Percentiles rank a stretch among this genome's conserved stretches.
phyloP scores from a whole-genome alignment of 2,329 filamentous ascomycete genomes.

The Fusarium goolgardi region DNA sequence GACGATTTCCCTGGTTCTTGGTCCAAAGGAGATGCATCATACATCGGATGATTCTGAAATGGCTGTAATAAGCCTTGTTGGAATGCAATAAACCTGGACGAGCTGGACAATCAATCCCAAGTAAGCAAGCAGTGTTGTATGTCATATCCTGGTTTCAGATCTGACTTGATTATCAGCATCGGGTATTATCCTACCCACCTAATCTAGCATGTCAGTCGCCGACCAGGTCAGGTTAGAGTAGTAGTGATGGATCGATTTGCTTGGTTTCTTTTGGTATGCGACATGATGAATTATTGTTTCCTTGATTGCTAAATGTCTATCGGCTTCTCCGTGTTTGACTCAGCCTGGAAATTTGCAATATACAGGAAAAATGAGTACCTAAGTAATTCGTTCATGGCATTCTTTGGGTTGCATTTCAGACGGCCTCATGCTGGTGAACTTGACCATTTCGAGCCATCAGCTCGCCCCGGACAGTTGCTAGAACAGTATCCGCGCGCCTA shows the following conservation, averaged over 20 bases:
- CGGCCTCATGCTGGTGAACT: slow-evolving; percentile 36
- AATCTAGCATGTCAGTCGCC: slow-evolving; percentile 17
- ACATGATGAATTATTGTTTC: slow-evolving; percentile 14
- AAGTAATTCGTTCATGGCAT: slow-evolving; percentile 11
- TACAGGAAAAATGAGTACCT: not conserved
- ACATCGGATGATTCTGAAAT: slow-evolving; percentile 4
- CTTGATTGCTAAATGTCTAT: slow-evolving; percentile 19
- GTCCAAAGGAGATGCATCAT: not conserved
- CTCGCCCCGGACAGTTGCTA: slow-evolving; percentile 44
- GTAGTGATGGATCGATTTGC: no score
- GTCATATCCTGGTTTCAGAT: not conserved
- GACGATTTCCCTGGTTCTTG: slow-evolving; percentile 10
- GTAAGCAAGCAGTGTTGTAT: slow-evolving; percentile 15
- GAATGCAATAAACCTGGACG: slow-evolving; percentile 33
- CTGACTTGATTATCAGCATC: slow-evolving; percentile 3
- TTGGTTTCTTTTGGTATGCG: not conserved
- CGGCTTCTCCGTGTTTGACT: slow-evolving; percentile 39
- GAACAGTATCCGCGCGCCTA: slow-evolving; percentile 46
- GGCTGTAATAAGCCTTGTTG: slow-evolving; percentile 18
- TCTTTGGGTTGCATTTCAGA: slow-evolving; percentile 42
- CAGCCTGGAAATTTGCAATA: slow-evolving; percentile 21
- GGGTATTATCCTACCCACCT: slow-evolving; percentile 2
- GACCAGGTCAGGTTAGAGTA: not conserved
- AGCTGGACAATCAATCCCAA: slow-evolving; percentile 28
- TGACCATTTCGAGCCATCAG: slow-evolving; percentile 45